Evolutionary conservation across 2,329 filamentous ascomycete species (phyloP).

Genomic region (Penicillium sp.): DNA sequence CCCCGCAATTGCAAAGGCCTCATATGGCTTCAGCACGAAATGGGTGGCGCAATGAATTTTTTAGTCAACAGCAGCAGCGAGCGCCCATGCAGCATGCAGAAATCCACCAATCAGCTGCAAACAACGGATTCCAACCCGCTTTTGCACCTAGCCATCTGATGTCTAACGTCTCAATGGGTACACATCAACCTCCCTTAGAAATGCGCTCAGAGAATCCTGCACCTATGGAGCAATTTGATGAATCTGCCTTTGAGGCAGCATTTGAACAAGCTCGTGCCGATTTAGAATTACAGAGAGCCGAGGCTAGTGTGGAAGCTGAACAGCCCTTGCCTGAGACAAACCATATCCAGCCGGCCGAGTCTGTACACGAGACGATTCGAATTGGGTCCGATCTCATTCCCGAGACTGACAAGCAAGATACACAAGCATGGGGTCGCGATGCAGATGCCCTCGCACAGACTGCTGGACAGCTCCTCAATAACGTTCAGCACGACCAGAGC

Average conservation of each 20-base stretch:
- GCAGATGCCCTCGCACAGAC: slow-evolving; percentile 69
- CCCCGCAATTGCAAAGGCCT: slow-evolving; percentile 50
- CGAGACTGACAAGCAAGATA: slow-evolving; percentile 34
- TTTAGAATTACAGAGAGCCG: slow-evolving; percentile 30
- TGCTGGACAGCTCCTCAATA: slow-evolving; percentile 67
- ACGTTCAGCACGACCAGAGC: slow-evolving; percentile 65
- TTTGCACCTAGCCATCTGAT: slow-evolving; percentile 29
- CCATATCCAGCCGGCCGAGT: slow-evolving; percentile 15
- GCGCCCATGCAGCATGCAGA: slow-evolving; percentile 24
- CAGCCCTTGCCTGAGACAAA: slow-evolving; percentile 16
- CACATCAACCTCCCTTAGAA: slow-evolving; percentile 27
- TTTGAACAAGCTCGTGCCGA: slow-evolving; percentile 44
- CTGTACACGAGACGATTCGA: slow-evolving; percentile 28
- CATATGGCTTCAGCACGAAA: slow-evolving; percentile 36
- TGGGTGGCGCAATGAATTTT: slow-evolving; percentile 63
- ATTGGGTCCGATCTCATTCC: slow-evolving; percentile 47
- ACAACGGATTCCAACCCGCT: slow-evolving; percentile 29
- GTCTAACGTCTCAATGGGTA: slow-evolving; percentile 21
- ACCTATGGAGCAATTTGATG: slow-evolving; percentile 39
- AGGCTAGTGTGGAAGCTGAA: slow-evolving; percentile 17
- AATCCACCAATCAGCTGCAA: slow-evolving; percentile 17
- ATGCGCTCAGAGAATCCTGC: slow-evolving; percentile 21
- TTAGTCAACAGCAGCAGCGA: slow-evolving; percentile 40
- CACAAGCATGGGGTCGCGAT: slow-evolving; percentile 42
- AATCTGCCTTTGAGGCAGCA: slow-evolving; percentile 47